Evolutionary conservation across 2,329 filamentous ascomycete genomes (phyloP).

Genomic region (Aspergillus pseudonomiae): DNA sequence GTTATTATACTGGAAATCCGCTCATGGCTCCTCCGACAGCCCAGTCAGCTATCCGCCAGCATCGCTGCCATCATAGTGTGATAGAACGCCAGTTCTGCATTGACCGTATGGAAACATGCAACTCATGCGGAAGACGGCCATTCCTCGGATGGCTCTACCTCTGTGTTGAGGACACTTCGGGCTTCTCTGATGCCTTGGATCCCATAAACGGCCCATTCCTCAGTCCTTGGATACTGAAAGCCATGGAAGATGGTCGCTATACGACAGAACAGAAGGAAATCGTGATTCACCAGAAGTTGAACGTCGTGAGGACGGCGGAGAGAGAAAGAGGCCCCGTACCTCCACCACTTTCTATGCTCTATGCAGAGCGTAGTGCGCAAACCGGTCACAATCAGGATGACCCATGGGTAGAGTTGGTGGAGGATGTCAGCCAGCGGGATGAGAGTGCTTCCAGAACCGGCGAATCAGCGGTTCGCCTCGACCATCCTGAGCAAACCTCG

Average conservation of each 20-base stretch:
- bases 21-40: not conserved
- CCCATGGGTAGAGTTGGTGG: not conserved
- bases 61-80: slow-evolving; percentile 55
- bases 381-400: not conserved
- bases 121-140: slow-evolving; percentile 59
- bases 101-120: slow-evolving; percentile 57
- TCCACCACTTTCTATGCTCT: slow-evolving; percentile 5
- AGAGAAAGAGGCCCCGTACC: slow-evolving; percentile 13
- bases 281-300: slow-evolving; percentile 45
- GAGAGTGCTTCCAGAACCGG: too few species aligned
- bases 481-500: not conserved
- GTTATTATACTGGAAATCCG: not conserved
- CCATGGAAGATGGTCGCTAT: slow-evolving; percentile 47
- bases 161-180: slow-evolving; percentile 67
- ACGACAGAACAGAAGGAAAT: slow-evolving; percentile 44
- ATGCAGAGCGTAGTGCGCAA: slow-evolving; percentile 3
- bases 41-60: not conserved
- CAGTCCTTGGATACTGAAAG: slow-evolving; percentile 44
- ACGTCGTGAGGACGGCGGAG: slow-evolving; percentile 29
- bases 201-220: slow-evolving; percentile 27
- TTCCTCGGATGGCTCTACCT: slow-evolving; percentile 72
- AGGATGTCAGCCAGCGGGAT: slow-evolving; percentile 4
- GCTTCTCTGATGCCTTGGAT: slow-evolving; percentile 35
- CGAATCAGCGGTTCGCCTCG: not conserved
- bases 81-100: slow-evolving; percentile 64